Conservation (phyloP, 306 rosid genomes). For the Ceratonia siliqua region DNA sequence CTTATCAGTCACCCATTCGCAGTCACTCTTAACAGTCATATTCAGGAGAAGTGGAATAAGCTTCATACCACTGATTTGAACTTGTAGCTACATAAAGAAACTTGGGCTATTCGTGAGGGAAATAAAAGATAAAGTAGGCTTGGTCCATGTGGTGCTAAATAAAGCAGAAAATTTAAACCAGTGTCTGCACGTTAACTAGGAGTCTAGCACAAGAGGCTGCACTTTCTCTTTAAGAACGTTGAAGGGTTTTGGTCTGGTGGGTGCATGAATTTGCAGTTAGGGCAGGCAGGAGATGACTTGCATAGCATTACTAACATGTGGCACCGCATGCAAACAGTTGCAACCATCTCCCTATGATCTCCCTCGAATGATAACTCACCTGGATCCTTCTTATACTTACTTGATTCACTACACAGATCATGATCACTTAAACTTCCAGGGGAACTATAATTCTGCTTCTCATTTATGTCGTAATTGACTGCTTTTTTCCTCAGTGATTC, state of each 20-base stretch:
- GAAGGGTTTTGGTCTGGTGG: slow-evolving; percentile 64
- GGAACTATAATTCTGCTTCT: slow-evolving; percentile 33
- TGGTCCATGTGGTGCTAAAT: background rate
- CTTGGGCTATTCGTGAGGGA: background rate
- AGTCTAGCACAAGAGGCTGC: slow-evolving; percentile 52
- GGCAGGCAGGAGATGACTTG: slow-evolving; percentile 85
- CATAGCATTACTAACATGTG: slow-evolving; percentile 91
- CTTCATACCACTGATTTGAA: slow-evolving; percentile 12
- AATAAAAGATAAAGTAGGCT: slow-evolving; percentile 18
- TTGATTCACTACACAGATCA: slow-evolving; percentile 35
- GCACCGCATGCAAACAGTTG: slow-evolving; percentile 84
- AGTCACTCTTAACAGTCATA: slow-evolving; percentile 13
- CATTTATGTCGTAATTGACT: background rate
- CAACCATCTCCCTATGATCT: slow-evolving; percentile 73
- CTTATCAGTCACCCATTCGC: slow-evolving; percentile 22
- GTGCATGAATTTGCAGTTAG: slow-evolving; percentile 93
- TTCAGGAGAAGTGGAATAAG: slow-evolving; percentile 20
- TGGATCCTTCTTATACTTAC: slow-evolving; percentile 32
- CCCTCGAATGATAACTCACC: slow-evolving; percentile 45
- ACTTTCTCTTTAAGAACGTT: slow-evolving; percentile 53
- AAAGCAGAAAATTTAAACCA: slow-evolving; percentile 24
- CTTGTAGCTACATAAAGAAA: slow-evolving; percentile 16
- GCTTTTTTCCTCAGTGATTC: slow-evolving; percentile 48
- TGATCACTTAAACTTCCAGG: slow-evolving; percentile 21
- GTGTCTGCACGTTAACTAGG: background rate